Evolutionary conservation across 2,329 filamentous ascomycete genomes (phyloP).

Genomic region (Pseudogymnoascus sp.): DNA sequence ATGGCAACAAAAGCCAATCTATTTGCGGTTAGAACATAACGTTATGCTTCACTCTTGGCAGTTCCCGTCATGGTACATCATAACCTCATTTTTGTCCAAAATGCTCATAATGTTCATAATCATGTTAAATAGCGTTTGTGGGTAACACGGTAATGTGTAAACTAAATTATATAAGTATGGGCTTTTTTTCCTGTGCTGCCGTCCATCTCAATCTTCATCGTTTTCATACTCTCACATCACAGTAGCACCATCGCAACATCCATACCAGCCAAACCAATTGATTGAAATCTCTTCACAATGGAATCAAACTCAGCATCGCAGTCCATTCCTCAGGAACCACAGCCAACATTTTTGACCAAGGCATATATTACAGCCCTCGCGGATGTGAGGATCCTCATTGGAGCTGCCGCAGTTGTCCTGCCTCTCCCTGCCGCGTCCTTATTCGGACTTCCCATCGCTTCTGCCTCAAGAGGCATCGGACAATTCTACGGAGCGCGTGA

Average conservation of each 20-base stretch:
- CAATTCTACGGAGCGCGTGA: constrained; percentile 1
- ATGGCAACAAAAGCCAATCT: not conserved
- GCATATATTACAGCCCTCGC: not conserved
- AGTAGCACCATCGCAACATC: not conserved
- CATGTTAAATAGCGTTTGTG: not conserved
- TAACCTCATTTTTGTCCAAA: not conserved
- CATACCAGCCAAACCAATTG: not conserved
- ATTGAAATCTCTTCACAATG: not conserved
- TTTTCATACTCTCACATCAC: not conserved
- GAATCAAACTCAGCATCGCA: not conserved
- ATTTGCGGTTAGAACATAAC: constrained; percentile 7
- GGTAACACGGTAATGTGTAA: not conserved
- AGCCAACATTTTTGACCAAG: constrained; percentile 1
- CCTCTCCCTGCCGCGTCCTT: not conserved
- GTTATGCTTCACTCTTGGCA: constrained; percentile 5
- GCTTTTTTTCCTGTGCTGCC: not conserved
- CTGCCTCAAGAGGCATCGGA: not conserved
- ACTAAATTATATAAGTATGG: not conserved
- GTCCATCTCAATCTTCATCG: not conserved
- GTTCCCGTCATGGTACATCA: not conserved
- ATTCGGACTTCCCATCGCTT: not conserved
- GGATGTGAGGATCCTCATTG: not conserved
- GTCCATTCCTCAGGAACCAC: not conserved
- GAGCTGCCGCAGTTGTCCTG: not conserved
- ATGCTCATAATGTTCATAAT: not conserved